Evolutionary conservation across 768 basidiomycete genomes (phyloP), one percentile per base, ranked within the genome.

Genomic region (Leccinum pellstonianum): DNA sequence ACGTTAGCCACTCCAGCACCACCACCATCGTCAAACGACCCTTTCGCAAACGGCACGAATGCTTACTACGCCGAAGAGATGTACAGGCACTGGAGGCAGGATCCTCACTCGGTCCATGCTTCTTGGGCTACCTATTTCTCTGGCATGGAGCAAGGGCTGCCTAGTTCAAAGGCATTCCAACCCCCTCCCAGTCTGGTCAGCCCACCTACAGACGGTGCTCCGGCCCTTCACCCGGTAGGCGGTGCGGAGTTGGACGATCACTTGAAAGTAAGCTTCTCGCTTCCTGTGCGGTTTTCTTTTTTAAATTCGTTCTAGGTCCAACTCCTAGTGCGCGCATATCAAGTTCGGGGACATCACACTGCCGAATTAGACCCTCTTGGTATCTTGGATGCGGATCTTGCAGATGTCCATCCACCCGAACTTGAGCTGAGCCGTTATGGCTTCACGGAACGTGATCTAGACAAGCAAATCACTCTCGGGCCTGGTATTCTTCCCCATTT

Each of bases 401-500:
- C 84, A 35, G 82, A 88, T 56, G 77, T 84, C 14, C 79, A 82
- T 8, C 95, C 95, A 2, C 88, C 93, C 1, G 97, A 99, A 73
- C 86, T 99, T 12, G 92, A 93, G 64, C 83, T 99, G 66, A 92
- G 91, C 65, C 91, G 90, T 55, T 99, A 97, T 75, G 94, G 96
- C 48, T 98, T 97, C 80, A 88, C 90, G 0, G 95, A 98, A 65
- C 86, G 87, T 59, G 97, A 99, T 70, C 81, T 99, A 55, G 90
- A 93, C 72, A 96, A 94, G 73, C 90, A 97, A 66, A 95, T 98
- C 70, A 85, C 90, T 4, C 88, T 98, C 38, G 95, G 95, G 3
- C 93, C 95, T 7, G 96, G 96, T 68, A 98, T 99, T 68, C 81
- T 99, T 3, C 96, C 97, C 23, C 88, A 96, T 71, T 98, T 98